A percentile compares a stretch with the other conserved stretches of the same genome.
phyloP scores from a whole-genome alignment of 2,329 filamentous ascomycete genomes.

The Exophiala sp. region DNA sequence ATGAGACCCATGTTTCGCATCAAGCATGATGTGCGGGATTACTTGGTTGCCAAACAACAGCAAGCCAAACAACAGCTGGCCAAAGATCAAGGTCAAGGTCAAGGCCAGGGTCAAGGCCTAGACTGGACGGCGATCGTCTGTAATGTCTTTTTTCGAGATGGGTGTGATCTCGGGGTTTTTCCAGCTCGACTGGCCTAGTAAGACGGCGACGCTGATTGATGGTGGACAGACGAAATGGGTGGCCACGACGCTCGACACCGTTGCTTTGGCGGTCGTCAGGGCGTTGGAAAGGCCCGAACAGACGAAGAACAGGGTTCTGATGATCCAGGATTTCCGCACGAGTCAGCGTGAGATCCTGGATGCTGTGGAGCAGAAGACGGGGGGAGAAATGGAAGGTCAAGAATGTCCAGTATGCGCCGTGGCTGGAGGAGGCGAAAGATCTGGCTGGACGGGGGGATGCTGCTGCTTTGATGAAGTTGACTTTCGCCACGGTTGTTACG shows the following conservation, averaged over 20 bases:
- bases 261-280: constrained; percentile 47
- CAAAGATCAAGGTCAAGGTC: background rate
- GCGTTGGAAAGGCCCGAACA: constrained; percentile 46
- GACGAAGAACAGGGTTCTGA: constrained; percentile 50
- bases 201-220: constrained; percentile 43
- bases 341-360: constrained; percentile 42
- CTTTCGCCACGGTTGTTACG: background rate
- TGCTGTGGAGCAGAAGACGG: constrained; percentile 19
- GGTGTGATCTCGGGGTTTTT: constrained; percentile 39
- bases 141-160: constrained; percentile 36
- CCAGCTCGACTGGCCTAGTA: constrained; percentile 39
- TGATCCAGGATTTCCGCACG: constrained; percentile 41
- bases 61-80: constrained; percentile 5
- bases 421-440: background rate
- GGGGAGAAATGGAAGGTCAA: background rate
- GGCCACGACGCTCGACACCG: constrained; percentile 43
- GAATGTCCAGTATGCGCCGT: background rate
- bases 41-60: constrained; percentile 27
- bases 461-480: background rate
- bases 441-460: background rate
- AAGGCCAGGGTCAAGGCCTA: background rate
- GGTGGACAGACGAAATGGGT: constrained; percentile 47
- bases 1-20: constrained; percentile 27
- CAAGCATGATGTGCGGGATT: constrained; percentile 32
- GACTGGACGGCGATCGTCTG: constrained; percentile 33